Evolutionary conservation across 2,329 filamentous ascomycete species (phyloP).

Genomic region (Tolypocladium tundrense): DNA sequence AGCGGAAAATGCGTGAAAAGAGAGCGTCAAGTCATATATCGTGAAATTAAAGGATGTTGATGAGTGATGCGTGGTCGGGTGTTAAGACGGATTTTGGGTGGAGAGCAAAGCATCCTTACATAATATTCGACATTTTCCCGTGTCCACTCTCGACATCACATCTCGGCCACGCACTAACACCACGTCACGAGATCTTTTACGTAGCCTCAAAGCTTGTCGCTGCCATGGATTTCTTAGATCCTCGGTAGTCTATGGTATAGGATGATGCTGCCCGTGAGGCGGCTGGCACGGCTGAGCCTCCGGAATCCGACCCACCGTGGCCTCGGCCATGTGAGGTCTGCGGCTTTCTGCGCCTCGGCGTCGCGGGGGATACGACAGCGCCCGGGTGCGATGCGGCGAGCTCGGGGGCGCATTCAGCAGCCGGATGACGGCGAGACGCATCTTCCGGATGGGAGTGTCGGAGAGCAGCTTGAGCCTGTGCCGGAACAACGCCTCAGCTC

Average conservation of each 20-base stretch:
- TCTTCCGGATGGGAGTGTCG: neutral
- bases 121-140: neutral
- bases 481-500: neutral
- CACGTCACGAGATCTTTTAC: neutral
- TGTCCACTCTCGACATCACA: neutral
- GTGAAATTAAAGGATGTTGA: neutral
- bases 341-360: conserved; percentile 4
- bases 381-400: neutral
- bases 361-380: conserved; percentile 1
- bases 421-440: neutral
- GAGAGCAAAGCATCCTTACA: neutral
- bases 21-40: neutral
- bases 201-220: neutral
- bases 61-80: neutral
- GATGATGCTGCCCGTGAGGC: conserved; percentile 2
- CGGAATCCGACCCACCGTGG: neutral
- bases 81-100: neutral
- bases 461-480: neutral
- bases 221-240: neutral
- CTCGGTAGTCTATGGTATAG: neutral
- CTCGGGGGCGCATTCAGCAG: neutral
- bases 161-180: neutral
- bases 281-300: neutral
- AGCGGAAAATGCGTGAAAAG: neutral
- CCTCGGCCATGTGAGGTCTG: neutral